These are phyloP conservation scores for Daldinia grandis DNA, from an alignment of 495 filamentous ascomycete genomes.

Conservation along the genomic window DNA sequence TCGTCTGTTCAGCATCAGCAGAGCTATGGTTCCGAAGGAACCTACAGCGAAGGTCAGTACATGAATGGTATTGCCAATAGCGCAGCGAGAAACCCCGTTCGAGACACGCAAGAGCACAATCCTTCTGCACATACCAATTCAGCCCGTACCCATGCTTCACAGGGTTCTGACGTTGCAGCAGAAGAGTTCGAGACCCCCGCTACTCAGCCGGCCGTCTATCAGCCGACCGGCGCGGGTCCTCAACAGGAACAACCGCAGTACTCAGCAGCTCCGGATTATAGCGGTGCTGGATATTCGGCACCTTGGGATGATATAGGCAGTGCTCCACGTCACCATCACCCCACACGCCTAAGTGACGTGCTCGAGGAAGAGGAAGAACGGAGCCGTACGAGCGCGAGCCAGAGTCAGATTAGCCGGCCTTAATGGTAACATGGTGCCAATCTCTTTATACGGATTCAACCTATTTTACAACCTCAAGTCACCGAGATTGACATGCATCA, in stretches of 20 bases:
- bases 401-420: slow-evolving; percentile 53
- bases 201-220: slow-evolving; percentile 45
- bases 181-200: slow-evolving; percentile 60
- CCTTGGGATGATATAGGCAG: slow-evolving; percentile 76
- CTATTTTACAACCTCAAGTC: neutral
- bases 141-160: slow-evolving; percentile 46
- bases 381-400: slow-evolving; percentile 64
- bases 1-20: slow-evolving; percentile 48
- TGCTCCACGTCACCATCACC: slow-evolving; percentile 86
- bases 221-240: slow-evolving; percentile 48
- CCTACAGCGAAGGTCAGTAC: slow-evolving; percentile 67
- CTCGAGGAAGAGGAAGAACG: slow-evolving; percentile 84
- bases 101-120: slow-evolving; percentile 55
- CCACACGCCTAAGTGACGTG: slow-evolving; percentile 92
- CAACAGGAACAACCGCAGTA: slow-evolving; percentile 43
- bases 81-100: slow-evolving; percentile 54
- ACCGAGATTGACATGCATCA: slow-evolving; percentile 1
- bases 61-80: slow-evolving; percentile 50
- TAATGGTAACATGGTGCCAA: slow-evolving; percentile 21
- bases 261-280: slow-evolving; percentile 53
- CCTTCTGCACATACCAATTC: slow-evolving; percentile 45
- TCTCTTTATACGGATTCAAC: slow-evolving; percentile 4
- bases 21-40: slow-evolving; percentile 59
- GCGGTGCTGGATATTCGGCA: slow-evolving; percentile 69
- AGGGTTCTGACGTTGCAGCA: slow-evolving; percentile 53